These are phyloP conservation scores for Citrullus colocynthis DNA, from an alignment of 306 rosid species.

Conservation along the genomic window DNA sequence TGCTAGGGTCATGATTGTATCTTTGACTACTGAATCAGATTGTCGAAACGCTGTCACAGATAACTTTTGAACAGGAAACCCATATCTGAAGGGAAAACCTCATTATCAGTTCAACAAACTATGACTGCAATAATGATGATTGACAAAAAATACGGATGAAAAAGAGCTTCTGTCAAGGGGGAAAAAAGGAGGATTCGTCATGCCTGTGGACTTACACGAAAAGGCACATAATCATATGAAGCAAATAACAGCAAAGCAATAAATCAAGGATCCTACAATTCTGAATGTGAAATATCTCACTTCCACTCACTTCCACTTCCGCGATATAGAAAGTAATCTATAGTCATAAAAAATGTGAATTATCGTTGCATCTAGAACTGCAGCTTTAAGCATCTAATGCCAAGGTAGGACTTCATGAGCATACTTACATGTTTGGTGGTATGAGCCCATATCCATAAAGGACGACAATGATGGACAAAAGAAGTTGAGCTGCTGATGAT, in stretches of 20 bases:
- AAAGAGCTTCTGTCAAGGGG: not conserved
- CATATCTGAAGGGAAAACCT: constrained; percentile 35
- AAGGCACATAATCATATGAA: not conserved
- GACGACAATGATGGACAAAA: constrained; percentile 28
- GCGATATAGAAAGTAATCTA: not conserved
- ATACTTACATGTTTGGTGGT: constrained; percentile 47
- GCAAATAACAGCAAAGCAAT: not conserved
- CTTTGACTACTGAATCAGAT: constrained; percentile 28
- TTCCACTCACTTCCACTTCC: not conserved
- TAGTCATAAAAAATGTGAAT: not conserved
- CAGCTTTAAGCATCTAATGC: not conserved
- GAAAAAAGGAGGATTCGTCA: not conserved
- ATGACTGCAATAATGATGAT: not conserved
- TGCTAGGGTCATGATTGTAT: constrained; percentile 26
- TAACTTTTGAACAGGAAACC: constrained; percentile 25
- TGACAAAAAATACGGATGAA: not conserved
- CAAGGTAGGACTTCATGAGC: not conserved
- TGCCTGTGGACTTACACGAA: not conserved
- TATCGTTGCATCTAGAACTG: not conserved
- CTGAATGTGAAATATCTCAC: not conserved
- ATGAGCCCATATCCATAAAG: constrained; percentile 49
- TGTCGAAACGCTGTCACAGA: constrained; percentile 38
- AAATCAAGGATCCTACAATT: not conserved
- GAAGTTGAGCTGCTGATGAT: constrained; percentile 44
- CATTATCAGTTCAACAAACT: constrained; percentile 14